phyloP scores from a whole-genome alignment of 192 early-diverging fungal genomes.

The Coemansia sp. region DNA sequence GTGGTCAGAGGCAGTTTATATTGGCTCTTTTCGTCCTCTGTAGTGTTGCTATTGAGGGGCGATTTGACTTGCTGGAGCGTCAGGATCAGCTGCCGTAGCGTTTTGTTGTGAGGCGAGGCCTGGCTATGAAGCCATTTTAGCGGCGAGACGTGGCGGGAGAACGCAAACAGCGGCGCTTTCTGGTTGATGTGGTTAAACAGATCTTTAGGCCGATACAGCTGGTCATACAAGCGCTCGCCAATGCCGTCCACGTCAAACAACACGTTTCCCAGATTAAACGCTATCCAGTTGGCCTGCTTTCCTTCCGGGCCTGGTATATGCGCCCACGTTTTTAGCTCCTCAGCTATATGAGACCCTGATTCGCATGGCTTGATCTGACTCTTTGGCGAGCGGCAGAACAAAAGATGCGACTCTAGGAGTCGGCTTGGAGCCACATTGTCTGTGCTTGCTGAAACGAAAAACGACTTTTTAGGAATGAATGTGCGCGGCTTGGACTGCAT shows the following conservation, averaged over 20 bases:
- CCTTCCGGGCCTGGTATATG: not conserved
- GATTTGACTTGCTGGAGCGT: conserved; percentile 3
- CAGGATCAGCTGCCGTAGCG: conserved; percentile 20
- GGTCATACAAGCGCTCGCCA: conserved; percentile 8
- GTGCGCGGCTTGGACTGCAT: conserved; percentile 21
- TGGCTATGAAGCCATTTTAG: conserved; percentile 31
- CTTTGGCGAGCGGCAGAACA: conserved; percentile 10
- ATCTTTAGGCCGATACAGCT: conserved; percentile 12
- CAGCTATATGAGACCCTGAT: not conserved
- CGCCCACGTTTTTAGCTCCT: conserved; percentile 20
- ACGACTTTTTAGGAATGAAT: conserved; percentile 8
- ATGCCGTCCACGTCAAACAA: conserved; percentile 28
- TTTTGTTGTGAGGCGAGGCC: not conserved
- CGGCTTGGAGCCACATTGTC: conserved; percentile 5
- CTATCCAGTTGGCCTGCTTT: not conserved
- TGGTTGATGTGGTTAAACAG: conserved; percentile 15
- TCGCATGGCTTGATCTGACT: not conserved
- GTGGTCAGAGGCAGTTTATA: conserved; percentile 19
- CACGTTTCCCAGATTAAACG: conserved; percentile 30
- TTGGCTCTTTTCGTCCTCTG: not conserved
- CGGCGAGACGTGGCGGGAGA: conserved; percentile 32
- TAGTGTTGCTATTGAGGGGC: not conserved
- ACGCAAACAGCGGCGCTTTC: conserved; percentile 29
- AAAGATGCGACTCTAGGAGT: conserved; percentile 7
- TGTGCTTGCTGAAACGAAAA: conserved; percentile 4